Evolutionary conservation across 78 protist genomes (phyloP).

Genomic region (Polysphondylium violaceum): DNA sequence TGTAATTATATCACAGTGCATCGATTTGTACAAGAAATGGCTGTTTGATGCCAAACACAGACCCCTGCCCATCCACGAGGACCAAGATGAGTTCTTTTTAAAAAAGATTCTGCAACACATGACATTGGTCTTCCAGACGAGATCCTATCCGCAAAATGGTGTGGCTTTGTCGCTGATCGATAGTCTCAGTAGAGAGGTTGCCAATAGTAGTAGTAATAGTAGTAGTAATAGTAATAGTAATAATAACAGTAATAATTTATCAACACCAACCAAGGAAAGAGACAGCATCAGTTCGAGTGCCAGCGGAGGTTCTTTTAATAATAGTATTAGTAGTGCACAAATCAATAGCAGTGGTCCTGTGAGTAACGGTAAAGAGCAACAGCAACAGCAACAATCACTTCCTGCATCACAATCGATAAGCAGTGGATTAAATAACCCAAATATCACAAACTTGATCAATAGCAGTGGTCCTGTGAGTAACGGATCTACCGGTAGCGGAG

Average conservation of each 20-base stretch:
- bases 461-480: too few relatives aligned
- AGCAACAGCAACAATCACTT: slow-evolving; percentile 3
- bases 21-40: slow-evolving; percentile 69
- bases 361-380: not conserved
- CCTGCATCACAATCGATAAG: not conserved
- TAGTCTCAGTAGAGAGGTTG: not conserved
- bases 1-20: slow-evolving; percentile 20
- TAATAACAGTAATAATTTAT: not conserved
- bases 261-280: not conserved
- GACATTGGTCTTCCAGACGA: slow-evolving; percentile 49
- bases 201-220: not conserved
- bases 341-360: not conserved
- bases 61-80: slow-evolving; percentile 41
- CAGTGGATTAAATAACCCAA: not conserved
- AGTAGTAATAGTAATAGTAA: not conserved
- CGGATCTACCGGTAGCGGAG: too few relatives aligned
- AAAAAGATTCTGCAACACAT: slow-evolving; percentile 50
- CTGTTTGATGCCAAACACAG: slow-evolving; percentile 48
- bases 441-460: not conserved
- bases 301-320: not conserved
- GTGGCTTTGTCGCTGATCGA: not conserved
- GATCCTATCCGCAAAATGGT: slow-evolving; percentile 18
- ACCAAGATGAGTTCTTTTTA: slow-evolving; percentile 32
- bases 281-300: not conserved
- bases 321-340: not conserved